These are phyloP conservation scores for Orbilia brochopaga DNA, from an alignment of 2,329 filamentous ascomycete species.

Conservation along the genomic window DNA sequence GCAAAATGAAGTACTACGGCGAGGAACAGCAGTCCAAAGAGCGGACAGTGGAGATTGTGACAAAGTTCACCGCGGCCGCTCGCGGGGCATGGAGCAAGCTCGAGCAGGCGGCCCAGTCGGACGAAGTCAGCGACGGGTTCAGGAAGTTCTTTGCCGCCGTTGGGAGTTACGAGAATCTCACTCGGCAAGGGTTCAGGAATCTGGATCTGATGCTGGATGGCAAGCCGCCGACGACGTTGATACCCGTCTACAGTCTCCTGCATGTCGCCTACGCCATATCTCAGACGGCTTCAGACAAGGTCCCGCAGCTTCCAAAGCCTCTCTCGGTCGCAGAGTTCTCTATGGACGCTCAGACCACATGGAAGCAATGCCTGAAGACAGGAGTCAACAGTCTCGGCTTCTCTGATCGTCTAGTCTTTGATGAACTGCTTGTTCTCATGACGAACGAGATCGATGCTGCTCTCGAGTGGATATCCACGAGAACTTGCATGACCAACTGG, in stretches of 20 bases:
- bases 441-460: constrained; percentile 44
- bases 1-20: constrained; percentile 48
- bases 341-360: constrained; percentile 27
- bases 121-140: constrained; percentile 28
- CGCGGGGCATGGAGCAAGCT: constrained; percentile 42
- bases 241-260: constrained; percentile 36
- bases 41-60: constrained; percentile 34
- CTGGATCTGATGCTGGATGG: constrained; percentile 38
- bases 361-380: constrained; percentile 33
- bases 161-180: constrained; percentile 38
- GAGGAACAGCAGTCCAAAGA: constrained; percentile 46
- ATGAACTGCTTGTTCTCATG: constrained; percentile 40
- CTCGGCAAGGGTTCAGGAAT: constrained; percentile 40
- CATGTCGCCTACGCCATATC: constrained; percentile 47
- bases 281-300: constrained; percentile 29
- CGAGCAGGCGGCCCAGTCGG: constrained; percentile 25
- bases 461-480: constrained; percentile 38
- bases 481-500: constrained; percentile 34
- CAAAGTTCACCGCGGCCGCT: constrained; percentile 40
- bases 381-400: constrained; percentile 28
- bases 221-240: constrained; percentile 31
- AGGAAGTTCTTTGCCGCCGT: constrained; percentile 40
- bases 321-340: constrained; percentile 20
- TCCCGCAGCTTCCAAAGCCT: constrained; percentile 28
- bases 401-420: constrained; percentile 36